These are phyloP conservation scores for Tylopilus intermedius DNA, from an alignment of 768 basidiomycete genomes.

Conservation along the genomic window DNA sequence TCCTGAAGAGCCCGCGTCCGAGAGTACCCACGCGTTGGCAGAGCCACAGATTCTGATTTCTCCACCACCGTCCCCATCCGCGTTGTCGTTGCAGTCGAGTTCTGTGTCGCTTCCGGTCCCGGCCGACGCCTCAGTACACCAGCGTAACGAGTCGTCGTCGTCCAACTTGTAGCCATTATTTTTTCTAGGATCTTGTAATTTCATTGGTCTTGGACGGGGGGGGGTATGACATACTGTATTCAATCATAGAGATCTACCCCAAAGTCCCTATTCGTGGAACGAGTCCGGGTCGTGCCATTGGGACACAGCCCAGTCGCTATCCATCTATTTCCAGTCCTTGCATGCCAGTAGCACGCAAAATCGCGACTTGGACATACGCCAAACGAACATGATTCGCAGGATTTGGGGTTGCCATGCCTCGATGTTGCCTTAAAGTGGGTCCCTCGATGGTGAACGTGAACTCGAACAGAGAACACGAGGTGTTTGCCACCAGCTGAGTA, in stretches of 20 bases:
- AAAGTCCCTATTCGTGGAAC: slow-evolving; percentile 13
- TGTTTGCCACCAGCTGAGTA: slow-evolving; percentile 1
- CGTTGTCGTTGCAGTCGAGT: slow-evolving; percentile 11
- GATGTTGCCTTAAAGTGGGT: slow-evolving; percentile 23
- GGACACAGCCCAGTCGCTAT: slow-evolving; percentile 29
- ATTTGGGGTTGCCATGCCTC: slow-evolving; percentile 48
- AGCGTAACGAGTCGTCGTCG: slow-evolving; percentile 12
- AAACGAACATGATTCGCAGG: slow-evolving; percentile 23
- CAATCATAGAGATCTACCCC: background rate
- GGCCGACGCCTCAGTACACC: slow-evolving; percentile 5
- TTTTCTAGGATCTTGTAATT: background rate
- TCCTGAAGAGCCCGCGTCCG: slow-evolving; percentile 19
- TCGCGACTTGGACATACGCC: slow-evolving; percentile 29
- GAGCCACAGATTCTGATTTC: slow-evolving; percentile 14
- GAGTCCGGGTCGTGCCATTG: slow-evolving; percentile 26
- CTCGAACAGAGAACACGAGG: slow-evolving; percentile 29
- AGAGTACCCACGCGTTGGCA: background rate
- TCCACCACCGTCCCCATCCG: slow-evolving; percentile 18
- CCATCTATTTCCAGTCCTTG: slow-evolving; percentile 39
- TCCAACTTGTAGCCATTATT: slow-evolving; percentile 13
- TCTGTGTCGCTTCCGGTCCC: slow-evolving; percentile 10
- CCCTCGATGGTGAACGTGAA: slow-evolving; percentile 30
- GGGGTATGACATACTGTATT: slow-evolving; percentile 4
- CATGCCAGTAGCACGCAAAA: slow-evolving; percentile 39
- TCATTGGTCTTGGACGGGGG: slow-evolving; percentile 3